Evolutionary conservation across 192 early-diverging fungal genomes (phyloP).

Genomic region (Mortierella alpina): DNA sequence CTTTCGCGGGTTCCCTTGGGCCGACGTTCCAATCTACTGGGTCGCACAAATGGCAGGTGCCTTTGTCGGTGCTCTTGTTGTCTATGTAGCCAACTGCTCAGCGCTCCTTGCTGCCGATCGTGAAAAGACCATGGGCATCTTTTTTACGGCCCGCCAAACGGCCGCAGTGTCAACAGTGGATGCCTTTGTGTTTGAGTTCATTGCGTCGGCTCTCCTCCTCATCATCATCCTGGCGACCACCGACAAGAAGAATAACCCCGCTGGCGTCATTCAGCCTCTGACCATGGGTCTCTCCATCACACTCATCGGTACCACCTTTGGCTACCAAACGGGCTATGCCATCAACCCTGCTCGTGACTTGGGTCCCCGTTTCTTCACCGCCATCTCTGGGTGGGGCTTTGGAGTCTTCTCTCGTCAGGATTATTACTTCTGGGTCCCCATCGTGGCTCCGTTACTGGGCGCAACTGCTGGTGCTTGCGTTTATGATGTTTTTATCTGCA

Average conservation of each 20-base stretch:
- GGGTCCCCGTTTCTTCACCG: conserved; percentile 75
- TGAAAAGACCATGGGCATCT: conserved; percentile 51
- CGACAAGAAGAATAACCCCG: conserved; percentile 62
- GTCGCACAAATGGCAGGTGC: conserved; percentile 73
- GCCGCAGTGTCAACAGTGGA: conserved; percentile 57
- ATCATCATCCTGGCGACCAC: conserved; percentile 69
- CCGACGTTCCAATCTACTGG: conserved; percentile 72
- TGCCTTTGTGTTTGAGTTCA: conserved; percentile 68
- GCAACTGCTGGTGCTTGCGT: conserved; percentile 61
- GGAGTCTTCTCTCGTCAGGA: conserved; percentile 68
- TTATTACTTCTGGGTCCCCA: conserved; percentile 77
- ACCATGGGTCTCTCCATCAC: conserved; percentile 67
- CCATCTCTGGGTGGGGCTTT: conserved; percentile 69
- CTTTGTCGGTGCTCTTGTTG: conserved; percentile 68
- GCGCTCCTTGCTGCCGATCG: conserved; percentile 66
- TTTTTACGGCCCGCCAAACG: conserved; percentile 6
- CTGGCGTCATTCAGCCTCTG: conserved; percentile 61
- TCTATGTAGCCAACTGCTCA: conserved; percentile 68
- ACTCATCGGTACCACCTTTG: conserved; percentile 66
- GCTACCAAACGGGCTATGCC: conserved; percentile 71
- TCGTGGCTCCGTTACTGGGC: conserved; percentile 72
- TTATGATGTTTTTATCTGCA: no score
- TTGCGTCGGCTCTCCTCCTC: conserved; percentile 72
- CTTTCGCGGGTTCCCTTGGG: conserved; percentile 72
- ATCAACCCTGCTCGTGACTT: conserved; percentile 84